Evolutionary conservation across 1,139 yeast species (phyloP), one percentile per base, ranked within the genome.

Genomic region (Nadsonia starkeyi-henricii): DNA sequence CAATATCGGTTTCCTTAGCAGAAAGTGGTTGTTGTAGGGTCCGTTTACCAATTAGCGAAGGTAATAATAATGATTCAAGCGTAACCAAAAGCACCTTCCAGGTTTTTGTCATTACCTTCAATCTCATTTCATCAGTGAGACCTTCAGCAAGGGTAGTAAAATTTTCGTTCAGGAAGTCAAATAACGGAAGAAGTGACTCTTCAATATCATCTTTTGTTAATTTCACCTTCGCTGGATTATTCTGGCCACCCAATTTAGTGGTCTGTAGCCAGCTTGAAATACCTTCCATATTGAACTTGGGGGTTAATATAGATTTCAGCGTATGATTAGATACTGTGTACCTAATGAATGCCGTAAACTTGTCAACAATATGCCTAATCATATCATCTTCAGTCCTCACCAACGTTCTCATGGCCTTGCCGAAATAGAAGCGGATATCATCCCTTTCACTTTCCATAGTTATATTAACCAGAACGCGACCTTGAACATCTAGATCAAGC

Each of bases 361-460:
- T 81, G 48, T 75, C 81, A 5, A 83, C 89, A 54, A 85, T 77
- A 50, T 78, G 64, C 50, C 80, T 77, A 49, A 81, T 72, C 58
- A 81, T 75, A 54, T 82, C 75, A 49, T 79, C 79, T 62, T 79
- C 78, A 1, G 79, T 71, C 53, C 89, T 70, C 44, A 70, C 67
- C 43, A 86, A 64, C 0, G 80, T 71, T 57, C 95, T 69, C 58
- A 81, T 78, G 0, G 89, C 81, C 55, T 83, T 73, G 1, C 95
- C 95, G 69, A 85, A 74, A 43, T 80, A 81, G 60, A 84, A 86
- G 19, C 83, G 70, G 1, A 91, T 84, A 63, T 85, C 94, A 41
- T 75, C 76, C 42, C 81, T 72, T 58, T 86, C 95, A 54, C 80
- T 78, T 61, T 86, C 96, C 58, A 85, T 77, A 0, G 88, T 79